A percentile compares a stretch with the other conserved stretches of the same genome.
Conservation (phyloP, 2,329 filamentous ascomycete species). For the Monosporascus sp. region DNA sequence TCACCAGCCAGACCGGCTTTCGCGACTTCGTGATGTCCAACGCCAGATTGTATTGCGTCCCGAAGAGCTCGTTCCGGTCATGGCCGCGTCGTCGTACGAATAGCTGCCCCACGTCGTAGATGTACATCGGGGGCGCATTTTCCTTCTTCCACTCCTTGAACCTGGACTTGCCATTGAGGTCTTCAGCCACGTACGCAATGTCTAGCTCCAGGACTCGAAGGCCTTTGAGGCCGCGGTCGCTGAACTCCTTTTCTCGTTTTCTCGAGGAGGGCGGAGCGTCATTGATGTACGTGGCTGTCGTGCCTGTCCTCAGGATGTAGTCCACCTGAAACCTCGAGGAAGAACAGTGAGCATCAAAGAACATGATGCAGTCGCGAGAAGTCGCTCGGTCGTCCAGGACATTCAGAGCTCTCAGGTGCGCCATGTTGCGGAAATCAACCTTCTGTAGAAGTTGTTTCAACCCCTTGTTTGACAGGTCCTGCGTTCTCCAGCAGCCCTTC, state of each 20-base stretch:
- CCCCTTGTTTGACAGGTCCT: background rate
- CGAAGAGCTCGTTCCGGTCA: background rate
- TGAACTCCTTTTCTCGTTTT: background rate
- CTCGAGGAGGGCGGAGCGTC: background rate
- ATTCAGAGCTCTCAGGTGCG: background rate
- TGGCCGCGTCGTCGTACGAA: background rate
- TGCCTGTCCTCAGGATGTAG: background rate
- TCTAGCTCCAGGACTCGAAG: background rate
- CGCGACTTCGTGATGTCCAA: background rate
- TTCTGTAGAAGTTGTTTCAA: background rate
- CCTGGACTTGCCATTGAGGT: background rate
- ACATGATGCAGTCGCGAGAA: background rate
- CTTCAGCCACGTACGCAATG: background rate
- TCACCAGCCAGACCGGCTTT: slow-evolving; percentile 2
- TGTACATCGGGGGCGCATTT: background rate
- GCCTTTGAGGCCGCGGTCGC: background rate
- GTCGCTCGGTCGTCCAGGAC: background rate
- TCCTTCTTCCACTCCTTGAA: background rate
- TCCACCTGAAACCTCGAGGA: background rate
- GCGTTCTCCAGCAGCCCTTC: background rate
- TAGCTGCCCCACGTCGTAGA: slow-evolving; percentile 5
- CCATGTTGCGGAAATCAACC: background rate
- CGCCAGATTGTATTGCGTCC: slow-evolving; percentile 1
- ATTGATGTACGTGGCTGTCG: slow-evolving; percentile 1
- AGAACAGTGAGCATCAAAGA: background rate